Conservation (phyloP, 805 yeast genomes). For the Wickerhamomyces bovis region DNA sequence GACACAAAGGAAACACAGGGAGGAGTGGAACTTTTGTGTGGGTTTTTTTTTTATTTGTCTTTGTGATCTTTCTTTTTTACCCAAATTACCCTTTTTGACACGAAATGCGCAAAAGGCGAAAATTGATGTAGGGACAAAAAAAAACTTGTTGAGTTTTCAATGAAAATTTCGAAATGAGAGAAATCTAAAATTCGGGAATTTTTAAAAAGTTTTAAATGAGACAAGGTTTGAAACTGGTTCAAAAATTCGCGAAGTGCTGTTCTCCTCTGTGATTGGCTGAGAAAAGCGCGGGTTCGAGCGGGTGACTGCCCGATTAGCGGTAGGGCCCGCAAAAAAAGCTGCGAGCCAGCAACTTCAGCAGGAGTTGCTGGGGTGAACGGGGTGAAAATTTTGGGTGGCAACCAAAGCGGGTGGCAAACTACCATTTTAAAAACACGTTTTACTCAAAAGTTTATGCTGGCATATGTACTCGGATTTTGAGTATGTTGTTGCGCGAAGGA, state of each 20-base stretch:
- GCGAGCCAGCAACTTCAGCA: neutral
- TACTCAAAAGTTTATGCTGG: neutral
- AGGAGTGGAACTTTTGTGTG: neutral
- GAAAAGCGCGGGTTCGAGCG: neutral
- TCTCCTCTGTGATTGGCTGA: neutral
- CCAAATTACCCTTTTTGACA: neutral
- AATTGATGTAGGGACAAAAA: neutral
- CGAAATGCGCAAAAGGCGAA: neutral
- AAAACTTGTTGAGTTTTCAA: neutral
- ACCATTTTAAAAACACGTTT: neutral
- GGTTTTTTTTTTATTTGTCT: neutral
- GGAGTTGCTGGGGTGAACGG: neutral
- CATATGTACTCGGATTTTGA: neutral
- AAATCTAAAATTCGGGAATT: neutral
- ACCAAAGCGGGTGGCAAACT: neutral
- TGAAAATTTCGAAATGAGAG: neutral
- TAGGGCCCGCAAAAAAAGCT: neutral
- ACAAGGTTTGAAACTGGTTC: neutral
- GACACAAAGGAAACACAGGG: neutral
- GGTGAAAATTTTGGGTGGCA: neutral
- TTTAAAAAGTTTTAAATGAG: neutral
- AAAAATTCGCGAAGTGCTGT: neutral
- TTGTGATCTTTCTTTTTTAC: neutral
- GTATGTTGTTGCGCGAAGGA: neutral
- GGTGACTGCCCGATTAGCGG: neutral